Evolutionary conservation across 2,329 filamentous ascomycete species (phyloP).

Genomic region (Fusarium circinatum): DNA sequence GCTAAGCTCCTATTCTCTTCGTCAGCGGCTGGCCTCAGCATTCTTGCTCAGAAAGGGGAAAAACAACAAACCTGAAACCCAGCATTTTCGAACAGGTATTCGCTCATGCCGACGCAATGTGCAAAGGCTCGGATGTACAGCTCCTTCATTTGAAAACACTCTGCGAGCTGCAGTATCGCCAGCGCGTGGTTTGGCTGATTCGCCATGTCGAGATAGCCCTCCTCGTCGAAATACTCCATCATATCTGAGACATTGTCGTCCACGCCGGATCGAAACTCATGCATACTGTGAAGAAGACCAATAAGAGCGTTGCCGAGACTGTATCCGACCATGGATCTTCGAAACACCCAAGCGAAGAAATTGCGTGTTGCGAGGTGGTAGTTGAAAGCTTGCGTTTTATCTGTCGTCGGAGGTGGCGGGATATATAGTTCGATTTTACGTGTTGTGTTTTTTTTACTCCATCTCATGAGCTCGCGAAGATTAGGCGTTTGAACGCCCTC

Average conservation of each 20-base stretch:
- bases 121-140: slow-evolving; percentile 79
- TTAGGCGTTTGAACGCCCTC: slow-evolving; percentile 42
- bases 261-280: slow-evolving; percentile 65
- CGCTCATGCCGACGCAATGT: slow-evolving; percentile 82
- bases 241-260: slow-evolving; percentile 70
- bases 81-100: slow-evolving; percentile 63
- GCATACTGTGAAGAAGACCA: slow-evolving; percentile 72
- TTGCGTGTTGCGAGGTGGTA: slow-evolving; percentile 79
- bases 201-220: slow-evolving; percentile 75
- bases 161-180: slow-evolving; percentile 74
- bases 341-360: slow-evolving; percentile 76
- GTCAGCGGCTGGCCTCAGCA: slow-evolving; percentile 37
- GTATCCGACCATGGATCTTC: slow-evolving; percentile 73
- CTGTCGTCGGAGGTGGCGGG: slow-evolving; percentile 66
- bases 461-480: slow-evolving; percentile 46
- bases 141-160: slow-evolving; percentile 70
- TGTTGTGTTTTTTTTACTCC: slow-evolving; percentile 46
- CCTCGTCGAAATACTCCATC: slow-evolving; percentile 71
- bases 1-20: slow-evolving; percentile 55
- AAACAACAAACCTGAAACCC: slow-evolving; percentile 68
- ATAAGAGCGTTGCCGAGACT: slow-evolving; percentile 73
- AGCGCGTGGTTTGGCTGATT: slow-evolving; percentile 75
- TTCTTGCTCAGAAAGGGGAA: background rate
- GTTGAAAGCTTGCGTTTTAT: slow-evolving; percentile 64
- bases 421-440: slow-evolving; percentile 71